Evolutionary conservation across 2,329 filamentous ascomycete species (phyloP).

Genomic region (Monosporascus sp.): DNA sequence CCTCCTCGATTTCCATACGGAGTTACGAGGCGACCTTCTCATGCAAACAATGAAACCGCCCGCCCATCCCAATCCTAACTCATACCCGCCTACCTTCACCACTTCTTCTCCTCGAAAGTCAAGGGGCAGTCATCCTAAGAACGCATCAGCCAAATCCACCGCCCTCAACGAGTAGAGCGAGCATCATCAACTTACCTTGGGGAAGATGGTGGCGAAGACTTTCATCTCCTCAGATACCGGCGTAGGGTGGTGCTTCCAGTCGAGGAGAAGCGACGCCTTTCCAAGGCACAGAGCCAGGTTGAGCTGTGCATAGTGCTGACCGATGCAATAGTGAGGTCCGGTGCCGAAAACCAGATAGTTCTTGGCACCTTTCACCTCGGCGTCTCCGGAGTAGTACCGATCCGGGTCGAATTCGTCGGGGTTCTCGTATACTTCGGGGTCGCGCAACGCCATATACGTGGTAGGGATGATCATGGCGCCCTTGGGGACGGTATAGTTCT

Average conservation of each 20-base stretch:
- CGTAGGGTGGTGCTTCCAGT: slow-evolving; percentile 88
- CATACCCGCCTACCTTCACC: slow-evolving; percentile 25
- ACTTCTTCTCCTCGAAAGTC: slow-evolving; percentile 58
- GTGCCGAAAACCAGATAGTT: slow-evolving; percentile 97
- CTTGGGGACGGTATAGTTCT: slow-evolving; percentile 87
- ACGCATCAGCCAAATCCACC: slow-evolving; percentile 20
- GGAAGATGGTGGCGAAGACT: slow-evolving; percentile 98
- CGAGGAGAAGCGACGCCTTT: slow-evolving; percentile 78
- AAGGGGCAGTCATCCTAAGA: slow-evolving; percentile 76
- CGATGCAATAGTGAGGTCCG: slow-evolving; percentile 93
- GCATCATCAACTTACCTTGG: slow-evolving; percentile 61
- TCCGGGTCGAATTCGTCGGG: slow-evolving; percentile 88
- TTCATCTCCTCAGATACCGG: slow-evolving; percentile 87
- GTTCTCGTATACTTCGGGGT: slow-evolving; percentile 86
- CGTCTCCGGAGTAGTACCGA: slow-evolving; percentile 84
- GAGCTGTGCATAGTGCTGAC: slow-evolving; percentile 84
- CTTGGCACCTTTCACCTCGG: slow-evolving; percentile 80
- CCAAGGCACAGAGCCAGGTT: slow-evolving; percentile 88
- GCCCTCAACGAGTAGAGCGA: slow-evolving; percentile 1
- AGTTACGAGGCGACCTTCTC: not conserved
- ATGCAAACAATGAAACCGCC: not conserved
- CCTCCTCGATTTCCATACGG: not conserved
- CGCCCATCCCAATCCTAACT: not conserved
- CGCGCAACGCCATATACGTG: slow-evolving; percentile 84
- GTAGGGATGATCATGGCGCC: slow-evolving; percentile 92